A percentile compares a stretch with the other conserved stretches of the same genome.
phyloP scores from a whole-genome alignment of 441 rosid genomes.

The Macaranga tanarius region DNA sequence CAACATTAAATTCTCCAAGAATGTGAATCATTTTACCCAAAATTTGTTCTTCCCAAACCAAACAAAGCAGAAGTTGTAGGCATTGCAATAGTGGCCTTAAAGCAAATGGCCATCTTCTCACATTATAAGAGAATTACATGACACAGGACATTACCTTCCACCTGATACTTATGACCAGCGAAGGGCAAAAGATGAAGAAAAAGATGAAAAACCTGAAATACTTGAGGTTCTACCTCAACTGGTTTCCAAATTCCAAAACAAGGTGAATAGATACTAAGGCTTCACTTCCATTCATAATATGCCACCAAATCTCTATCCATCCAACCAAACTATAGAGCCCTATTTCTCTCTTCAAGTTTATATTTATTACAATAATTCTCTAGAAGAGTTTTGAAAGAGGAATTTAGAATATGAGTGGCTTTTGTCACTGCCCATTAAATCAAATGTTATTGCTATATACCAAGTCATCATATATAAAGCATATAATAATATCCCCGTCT shows the following conservation, averaged over 20 bases:
- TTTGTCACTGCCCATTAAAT: no score
- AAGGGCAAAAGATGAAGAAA: not conserved
- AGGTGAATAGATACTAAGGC: not conserved
- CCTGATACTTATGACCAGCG: not conserved
- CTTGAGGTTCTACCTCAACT: conserved; percentile 12
- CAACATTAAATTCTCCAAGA: conserved; percentile 5
- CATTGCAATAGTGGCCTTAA: conserved; percentile 4
- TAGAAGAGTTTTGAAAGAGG: conserved; percentile 60
- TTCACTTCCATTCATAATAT: conserved; percentile 76
- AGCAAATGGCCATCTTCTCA: not conserved
- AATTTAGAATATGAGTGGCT: no score
- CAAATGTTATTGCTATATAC: no score
- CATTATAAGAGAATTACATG: conserved; percentile 10
- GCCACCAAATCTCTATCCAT: conserved; percentile 81
- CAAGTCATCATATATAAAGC: no score
- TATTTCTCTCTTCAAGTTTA: conserved; percentile 75
- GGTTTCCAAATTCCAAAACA: not conserved
- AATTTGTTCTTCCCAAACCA: not conserved
- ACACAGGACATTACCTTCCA: conserved; percentile 6
- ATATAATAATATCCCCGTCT: no score
- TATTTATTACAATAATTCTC: conserved; percentile 57
- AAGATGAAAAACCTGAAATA: not conserved
- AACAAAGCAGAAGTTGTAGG: not conserved
- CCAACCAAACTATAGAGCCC: conserved; percentile 84
- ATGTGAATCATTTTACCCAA: conserved; percentile 2